Conservation (phyloP, 176 grass and related monocot genomes). For the Oryza punctata region DNA sequence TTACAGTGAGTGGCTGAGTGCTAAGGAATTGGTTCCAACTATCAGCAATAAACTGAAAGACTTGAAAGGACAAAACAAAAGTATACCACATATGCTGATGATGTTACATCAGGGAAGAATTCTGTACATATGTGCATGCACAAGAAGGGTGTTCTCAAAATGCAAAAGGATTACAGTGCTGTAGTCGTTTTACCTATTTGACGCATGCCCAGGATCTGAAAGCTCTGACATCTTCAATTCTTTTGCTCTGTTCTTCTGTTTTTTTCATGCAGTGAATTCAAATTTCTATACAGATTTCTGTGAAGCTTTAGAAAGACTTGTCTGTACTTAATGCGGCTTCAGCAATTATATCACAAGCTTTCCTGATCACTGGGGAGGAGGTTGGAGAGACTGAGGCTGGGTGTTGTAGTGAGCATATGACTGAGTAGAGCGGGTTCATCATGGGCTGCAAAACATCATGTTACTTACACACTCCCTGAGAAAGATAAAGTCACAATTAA, state of each 20-base stretch:
- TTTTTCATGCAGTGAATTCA: no score
- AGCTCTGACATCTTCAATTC: no score
- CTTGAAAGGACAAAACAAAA: background rate
- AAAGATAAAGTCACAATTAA: background rate
- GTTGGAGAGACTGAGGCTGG: constrained; percentile 85
- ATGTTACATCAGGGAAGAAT: constrained; percentile 7
- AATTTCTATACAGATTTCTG: no score
- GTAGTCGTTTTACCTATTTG: constrained; percentile 18
- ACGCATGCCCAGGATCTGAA: no score
- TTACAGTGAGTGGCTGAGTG: background rate
- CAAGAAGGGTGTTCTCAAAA: background rate
- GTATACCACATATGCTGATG: background rate
- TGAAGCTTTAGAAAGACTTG: no score
- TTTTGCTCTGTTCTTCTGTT: no score
- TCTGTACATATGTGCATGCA: background rate
- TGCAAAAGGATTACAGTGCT: background rate
- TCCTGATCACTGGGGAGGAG: constrained; percentile 72
- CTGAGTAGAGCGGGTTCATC: constrained; percentile 85
- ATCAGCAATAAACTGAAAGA: background rate
- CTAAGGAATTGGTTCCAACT: background rate
- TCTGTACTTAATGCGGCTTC: constrained; percentile 52
- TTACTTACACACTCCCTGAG: constrained; percentile 10
- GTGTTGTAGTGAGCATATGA: constrained; percentile 89
- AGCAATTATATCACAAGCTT: constrained; percentile 53
- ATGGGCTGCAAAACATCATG: constrained; percentile 60